phyloP scores from a whole-genome alignment of 495 filamentous ascomycete species.

The Recurvomyces mirabilis region DNA sequence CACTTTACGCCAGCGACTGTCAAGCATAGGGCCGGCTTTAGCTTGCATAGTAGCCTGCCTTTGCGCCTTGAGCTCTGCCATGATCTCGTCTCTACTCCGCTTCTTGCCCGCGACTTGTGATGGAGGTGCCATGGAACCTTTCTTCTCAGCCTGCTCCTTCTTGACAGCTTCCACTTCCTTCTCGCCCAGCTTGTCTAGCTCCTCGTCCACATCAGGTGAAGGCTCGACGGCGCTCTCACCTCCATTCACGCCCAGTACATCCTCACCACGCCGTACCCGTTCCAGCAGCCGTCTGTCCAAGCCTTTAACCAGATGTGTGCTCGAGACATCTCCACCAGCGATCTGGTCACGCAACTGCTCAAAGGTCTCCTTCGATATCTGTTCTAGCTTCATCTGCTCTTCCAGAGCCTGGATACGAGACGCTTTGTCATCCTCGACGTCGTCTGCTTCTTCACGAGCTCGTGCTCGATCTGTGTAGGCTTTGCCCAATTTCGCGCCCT shows the following conservation, averaged over 20 bases:
- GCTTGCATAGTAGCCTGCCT: conserved; percentile 48
- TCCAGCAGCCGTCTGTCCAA: conserved; percentile 74
- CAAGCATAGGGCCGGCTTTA: conserved; percentile 48
- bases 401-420: conserved; percentile 64
- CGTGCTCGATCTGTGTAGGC: conserved; percentile 83
- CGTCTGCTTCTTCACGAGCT: conserved; percentile 33
- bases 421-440: conserved; percentile 53
- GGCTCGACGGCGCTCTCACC: conserved; percentile 8
- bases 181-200: conserved; percentile 63
- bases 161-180: conserved; percentile 46
- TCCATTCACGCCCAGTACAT: conserved; percentile 23
- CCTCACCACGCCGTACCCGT: conserved; percentile 45
- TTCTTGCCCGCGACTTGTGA: conserved; percentile 50
- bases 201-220: conserved; percentile 53
- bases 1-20: conserved; percentile 69
- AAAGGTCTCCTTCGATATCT: conserved; percentile 67
- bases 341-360: conserved; percentile 62
- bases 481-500: conserved; percentile 63
- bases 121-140: conserved; percentile 61
- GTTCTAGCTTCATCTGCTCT: conserved; percentile 67
- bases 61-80: conserved; percentile 68
- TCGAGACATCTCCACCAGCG: conserved; percentile 66
- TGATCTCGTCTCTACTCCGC: conserved; percentile 68
- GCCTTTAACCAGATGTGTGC: conserved; percentile 83
- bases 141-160: conserved; percentile 56